These are phyloP conservation scores for Neostapfia colusana DNA, from an alignment of 176 grass and related monocot species.

Conservation along the genomic window DNA sequence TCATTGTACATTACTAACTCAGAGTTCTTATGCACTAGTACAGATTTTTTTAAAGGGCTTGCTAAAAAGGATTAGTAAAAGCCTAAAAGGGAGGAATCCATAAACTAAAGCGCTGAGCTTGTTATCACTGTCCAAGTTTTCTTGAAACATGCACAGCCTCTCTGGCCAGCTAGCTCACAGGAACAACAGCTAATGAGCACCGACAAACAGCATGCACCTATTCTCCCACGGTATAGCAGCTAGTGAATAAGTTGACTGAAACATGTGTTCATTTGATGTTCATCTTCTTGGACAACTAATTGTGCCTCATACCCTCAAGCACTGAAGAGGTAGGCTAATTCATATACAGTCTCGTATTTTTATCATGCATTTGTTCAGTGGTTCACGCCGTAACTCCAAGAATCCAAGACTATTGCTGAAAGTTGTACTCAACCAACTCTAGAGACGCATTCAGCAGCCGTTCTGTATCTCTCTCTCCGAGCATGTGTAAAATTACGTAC, in stretches of 20 bases:
- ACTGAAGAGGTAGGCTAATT: neutral
- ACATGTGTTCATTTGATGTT: neutral
- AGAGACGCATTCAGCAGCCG: neutral
- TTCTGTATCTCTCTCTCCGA: neutral
- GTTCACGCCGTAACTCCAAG: too few relatives aligned
- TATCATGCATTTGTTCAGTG: too few relatives aligned
- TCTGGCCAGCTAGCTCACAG: too few relatives aligned
- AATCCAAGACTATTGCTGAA: neutral
- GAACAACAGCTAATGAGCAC: too few relatives aligned
- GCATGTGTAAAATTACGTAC: neutral
- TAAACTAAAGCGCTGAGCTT: too few relatives aligned
- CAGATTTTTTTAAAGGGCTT: too few relatives aligned
- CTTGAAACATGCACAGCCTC: too few relatives aligned
- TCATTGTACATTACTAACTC: constrained; percentile 21
- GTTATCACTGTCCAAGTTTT: too few relatives aligned
- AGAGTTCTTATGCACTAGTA: neutral
- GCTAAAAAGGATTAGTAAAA: too few relatives aligned
- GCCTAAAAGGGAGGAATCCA: too few relatives aligned
- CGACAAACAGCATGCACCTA: too few relatives aligned
- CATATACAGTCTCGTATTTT: neutral
- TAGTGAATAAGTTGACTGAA: neutral
- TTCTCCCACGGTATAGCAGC: too few relatives aligned
- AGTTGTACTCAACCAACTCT: neutral
- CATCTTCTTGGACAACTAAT: neutral
- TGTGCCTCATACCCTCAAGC: neutral